Evolutionary conservation across 306 rosid genomes (phyloP).

Genomic region (Cucurbita argyrosperma): DNA sequence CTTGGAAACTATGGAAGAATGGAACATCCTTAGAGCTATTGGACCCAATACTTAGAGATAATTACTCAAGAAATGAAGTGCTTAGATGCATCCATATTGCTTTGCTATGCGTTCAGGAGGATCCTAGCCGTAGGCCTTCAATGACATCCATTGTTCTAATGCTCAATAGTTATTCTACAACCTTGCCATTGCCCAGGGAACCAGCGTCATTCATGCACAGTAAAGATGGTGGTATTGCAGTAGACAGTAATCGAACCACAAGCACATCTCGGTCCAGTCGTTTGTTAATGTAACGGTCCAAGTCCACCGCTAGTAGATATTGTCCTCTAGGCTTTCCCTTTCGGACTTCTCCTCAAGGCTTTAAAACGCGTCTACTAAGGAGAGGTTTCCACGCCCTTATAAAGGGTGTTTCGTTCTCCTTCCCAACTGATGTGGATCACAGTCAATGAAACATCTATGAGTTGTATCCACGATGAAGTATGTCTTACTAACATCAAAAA

Average conservation of each 20-base stretch:
- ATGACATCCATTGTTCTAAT: conserved; percentile 17
- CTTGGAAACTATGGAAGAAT: conserved; percentile 9
- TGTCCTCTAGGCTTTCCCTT: too few relatives aligned
- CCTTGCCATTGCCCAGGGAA: not conserved
- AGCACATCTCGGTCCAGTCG: too few relatives aligned
- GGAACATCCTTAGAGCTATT: conserved; percentile 5
- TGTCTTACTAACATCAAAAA: not conserved
- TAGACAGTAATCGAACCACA: too few relatives aligned
- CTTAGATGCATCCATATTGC: conserved; percentile 19
- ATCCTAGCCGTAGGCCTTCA: conserved; percentile 14
- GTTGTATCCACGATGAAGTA: not conserved
- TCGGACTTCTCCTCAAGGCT: too few relatives aligned
- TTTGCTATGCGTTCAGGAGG: conserved; percentile 19
- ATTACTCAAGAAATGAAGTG: conserved; percentile 12
- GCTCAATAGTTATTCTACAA: conserved; percentile 2
- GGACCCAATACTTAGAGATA: conserved; percentile 3
- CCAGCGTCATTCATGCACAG: not conserved
- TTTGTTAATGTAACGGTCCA: too few relatives aligned
- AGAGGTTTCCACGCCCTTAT: too few relatives aligned
- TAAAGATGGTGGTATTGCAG: not conserved
- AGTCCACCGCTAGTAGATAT: too few relatives aligned
- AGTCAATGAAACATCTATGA: not conserved
- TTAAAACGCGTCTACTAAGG: too few relatives aligned
- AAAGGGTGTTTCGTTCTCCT: too few relatives aligned
- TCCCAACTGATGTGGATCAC: too few relatives aligned